Evolutionary conservation across 306 rosid genomes (phyloP), one percentile per base, ranked within the genome.

Genomic region (Vigna reflexopilosa): DNA sequence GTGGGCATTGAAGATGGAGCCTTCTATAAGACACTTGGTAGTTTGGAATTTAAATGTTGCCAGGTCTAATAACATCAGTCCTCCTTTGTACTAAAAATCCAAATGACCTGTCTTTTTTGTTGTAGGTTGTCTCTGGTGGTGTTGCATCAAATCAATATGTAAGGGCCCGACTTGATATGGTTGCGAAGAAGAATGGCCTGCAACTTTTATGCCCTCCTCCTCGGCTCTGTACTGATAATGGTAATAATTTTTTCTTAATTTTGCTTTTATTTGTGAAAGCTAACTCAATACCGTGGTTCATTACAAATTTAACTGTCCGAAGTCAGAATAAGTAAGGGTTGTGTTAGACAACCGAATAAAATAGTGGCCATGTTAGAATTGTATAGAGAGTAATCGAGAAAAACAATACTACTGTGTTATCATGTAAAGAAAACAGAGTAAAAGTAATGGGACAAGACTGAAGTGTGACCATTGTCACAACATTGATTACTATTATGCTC

Each of bases 181-280:
- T 92, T 82, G 98, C 86, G 80, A 82, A 82, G 84, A 89, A 86
- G 81, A 86, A 87, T 20, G 85, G 84, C 76, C 84, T 92, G 79
- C 89, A 83, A 72, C 92, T 95, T 58, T 87, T 92, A 44, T 95
- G 98, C 83, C 98, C 98, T 79, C 98, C 98, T 86, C 98, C 97
- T 80, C 83, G 83, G 73, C 98, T 95, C 74, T 95, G 98, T 72
- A 95, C 98, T 1, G 98, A 95, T 83, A 95, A 95, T 44, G 98
- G 98, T 92, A 87, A 86, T 85, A 48, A 40, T 72, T 19, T 82
- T 62, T 72, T 68, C 54, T 10, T 72, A 30, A 17, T 76, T 85
- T 28, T 67, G 17, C 44, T 56, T 72, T 72, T 73, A 36, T 52
- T 63, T 14, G 51, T 77, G 56, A 76, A 75, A 82, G 61, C 15